Conservation (phyloP, 495 filamentous ascomycete genomes). For the Daldinia caldariorum region DNA sequence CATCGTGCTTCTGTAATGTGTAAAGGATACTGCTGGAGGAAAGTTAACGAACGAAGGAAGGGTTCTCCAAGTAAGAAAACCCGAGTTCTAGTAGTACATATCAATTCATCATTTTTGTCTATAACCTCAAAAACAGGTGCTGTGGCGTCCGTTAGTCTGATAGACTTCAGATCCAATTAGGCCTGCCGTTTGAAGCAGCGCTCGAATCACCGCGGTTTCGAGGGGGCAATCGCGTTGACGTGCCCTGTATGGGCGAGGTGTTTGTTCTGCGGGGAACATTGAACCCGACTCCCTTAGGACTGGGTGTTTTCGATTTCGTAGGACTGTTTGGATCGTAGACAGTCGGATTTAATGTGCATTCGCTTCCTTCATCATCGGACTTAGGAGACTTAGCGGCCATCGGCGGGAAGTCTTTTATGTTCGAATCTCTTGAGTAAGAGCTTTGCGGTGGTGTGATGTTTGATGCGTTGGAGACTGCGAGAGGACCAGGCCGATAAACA, state of each 20-base stretch:
- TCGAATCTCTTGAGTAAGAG: conserved; percentile 41
- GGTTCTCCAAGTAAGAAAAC: conserved; percentile 24
- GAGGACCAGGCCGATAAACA: conserved; percentile 45
- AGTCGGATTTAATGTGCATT: conserved; percentile 52
- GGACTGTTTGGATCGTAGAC: conserved; percentile 56
- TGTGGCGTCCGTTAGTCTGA: neutral
- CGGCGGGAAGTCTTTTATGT: conserved; percentile 53
- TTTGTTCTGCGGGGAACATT: conserved; percentile 41
- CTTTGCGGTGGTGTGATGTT: conserved; percentile 25
- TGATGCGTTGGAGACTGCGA: conserved; percentile 27
- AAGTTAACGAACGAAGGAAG: conserved; percentile 29
- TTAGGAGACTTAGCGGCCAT: conserved; percentile 37
- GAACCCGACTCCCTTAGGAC: conserved; percentile 58
- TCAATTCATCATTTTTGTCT: conserved; percentile 32
- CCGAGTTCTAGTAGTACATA: conserved; percentile 33
- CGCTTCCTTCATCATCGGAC: conserved; percentile 24
- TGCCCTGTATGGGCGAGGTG: conserved; percentile 40
- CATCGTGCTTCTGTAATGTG: conserved; percentile 21
- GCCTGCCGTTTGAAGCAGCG: conserved; percentile 25
- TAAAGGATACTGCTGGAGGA: conserved; percentile 31
- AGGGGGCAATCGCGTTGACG: conserved; percentile 8
- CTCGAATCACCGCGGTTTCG: conserved; percentile 37
- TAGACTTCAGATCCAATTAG: conserved; percentile 44
- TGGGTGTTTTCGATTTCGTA: conserved; percentile 54
- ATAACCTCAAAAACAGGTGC: conserved; percentile 28